Evolutionary conservation across 2,329 filamentous ascomycete species (phyloP), one percentile per base, ranked within the genome.

Genomic region (Xylaria multiplex): DNA sequence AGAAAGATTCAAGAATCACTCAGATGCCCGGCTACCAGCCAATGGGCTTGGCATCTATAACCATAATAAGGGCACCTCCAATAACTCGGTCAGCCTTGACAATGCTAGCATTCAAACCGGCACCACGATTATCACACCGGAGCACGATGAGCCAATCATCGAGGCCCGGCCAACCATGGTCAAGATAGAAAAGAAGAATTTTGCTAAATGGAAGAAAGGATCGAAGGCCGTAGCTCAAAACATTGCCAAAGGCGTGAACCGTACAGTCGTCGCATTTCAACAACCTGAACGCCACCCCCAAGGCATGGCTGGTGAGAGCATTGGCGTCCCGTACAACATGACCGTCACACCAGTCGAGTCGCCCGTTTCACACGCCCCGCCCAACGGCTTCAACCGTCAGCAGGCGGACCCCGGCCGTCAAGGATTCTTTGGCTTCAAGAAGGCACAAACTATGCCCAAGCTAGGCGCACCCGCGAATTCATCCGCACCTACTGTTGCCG

Each of bases 201-300:
- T 97, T 79, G 97, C 97, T 81, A 97, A 97, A 81, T 98, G 96
- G 94, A 97, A 97, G 85, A 97, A 96, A 83, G 93, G 93, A 45
- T 93, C 93, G 45, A 95, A 97, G 80, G 94, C 92, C 62, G 90
- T 98, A 73, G 94, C 94, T 32, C 97, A 97, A 79, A 95, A 94
- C 75, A 92, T 98, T 58, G 91, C 92, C 67, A 97, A 97, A 82
- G 93, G 94, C 59, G 89, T 98, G 78, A 97, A 97, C 79, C 92
- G 93, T 61, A 94, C 94, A 6, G 96, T 97, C 66, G 91, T 90
- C 56, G 91, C 90, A 60, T 89, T 86, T 83, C 86, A 85, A 77
- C 85, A 81, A 76, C 88, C 77, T 53, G 83, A 90, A 72, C 80
- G 82, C 68, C 79, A 81, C 68, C 82, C 83, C 56, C 82, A 82